Percentiles rank a stretch among this genome's conserved stretches.
Evolutionary conservation across 495 filamentous ascomycete genomes (phyloP).

Genomic region (Penicillium chermesinum): DNA sequence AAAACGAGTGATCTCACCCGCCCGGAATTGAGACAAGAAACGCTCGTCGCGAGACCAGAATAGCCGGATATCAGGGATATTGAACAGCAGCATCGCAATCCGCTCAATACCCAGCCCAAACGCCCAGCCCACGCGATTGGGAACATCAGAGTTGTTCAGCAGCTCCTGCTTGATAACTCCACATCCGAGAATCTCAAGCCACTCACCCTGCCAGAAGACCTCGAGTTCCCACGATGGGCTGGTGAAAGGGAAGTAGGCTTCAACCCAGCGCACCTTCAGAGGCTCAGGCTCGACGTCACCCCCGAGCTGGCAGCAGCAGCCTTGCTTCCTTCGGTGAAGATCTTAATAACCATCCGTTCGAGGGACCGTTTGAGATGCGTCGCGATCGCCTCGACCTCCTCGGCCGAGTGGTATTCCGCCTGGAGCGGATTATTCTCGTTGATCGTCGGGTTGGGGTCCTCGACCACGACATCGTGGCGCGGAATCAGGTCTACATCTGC

Average conservation of each 20-base stretch:
- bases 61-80: slow-evolving; percentile 92
- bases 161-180: slow-evolving; percentile 84
- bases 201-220: slow-evolving; percentile 89
- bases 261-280: slow-evolving; percentile 84
- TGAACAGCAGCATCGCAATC: slow-evolving; percentile 93
- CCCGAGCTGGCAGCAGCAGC: slow-evolving; percentile 51
- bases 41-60: slow-evolving; percentile 87
- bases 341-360: slow-evolving; percentile 80
- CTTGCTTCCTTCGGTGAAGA: slow-evolving; percentile 73
- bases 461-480: slow-evolving; percentile 62
- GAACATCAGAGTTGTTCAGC: slow-evolving; percentile 68
- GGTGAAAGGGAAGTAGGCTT: slow-evolving; percentile 95
- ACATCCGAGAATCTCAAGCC: slow-evolving; percentile 91
- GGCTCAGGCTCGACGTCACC: slow-evolving; percentile 52
- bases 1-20: slow-evolving; percentile 63
- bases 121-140: slow-evolving; percentile 82
- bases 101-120: slow-evolving; percentile 91
- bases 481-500: slow-evolving; percentile 66
- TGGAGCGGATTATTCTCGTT: slow-evolving; percentile 86
- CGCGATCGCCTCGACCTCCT: slow-evolving; percentile 77
- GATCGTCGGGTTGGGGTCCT: slow-evolving; percentile 77
- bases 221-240: slow-evolving; percentile 93
- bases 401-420: slow-evolving; percentile 56
- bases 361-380: slow-evolving; percentile 86
- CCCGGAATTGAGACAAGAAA: slow-evolving; percentile 77